phyloP scores from a whole-genome alignment of 1,284 basidiomycete species.

The Crucibulum cyathiforme region DNA sequence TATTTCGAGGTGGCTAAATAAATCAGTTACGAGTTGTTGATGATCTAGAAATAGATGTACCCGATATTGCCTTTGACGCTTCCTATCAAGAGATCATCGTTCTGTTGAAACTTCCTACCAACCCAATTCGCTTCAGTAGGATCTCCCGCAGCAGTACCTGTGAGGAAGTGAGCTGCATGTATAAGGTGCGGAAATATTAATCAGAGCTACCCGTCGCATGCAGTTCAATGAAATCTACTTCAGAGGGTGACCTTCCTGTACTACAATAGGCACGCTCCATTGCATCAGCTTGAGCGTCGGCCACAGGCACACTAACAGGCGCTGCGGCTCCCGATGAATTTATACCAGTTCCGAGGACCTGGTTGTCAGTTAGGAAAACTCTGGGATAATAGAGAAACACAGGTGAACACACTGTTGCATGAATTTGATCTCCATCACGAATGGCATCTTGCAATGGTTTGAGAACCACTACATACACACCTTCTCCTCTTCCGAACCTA shows the following conservation, averaged over 20 bases:
- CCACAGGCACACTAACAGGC: conserved; percentile 45
- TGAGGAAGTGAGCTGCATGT: not conserved
- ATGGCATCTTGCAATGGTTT: conserved; percentile 38
- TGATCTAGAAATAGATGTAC: conserved; percentile 19
- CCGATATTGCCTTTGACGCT: conserved; percentile 57
- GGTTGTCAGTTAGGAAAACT: not conserved
- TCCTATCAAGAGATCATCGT: conserved; percentile 41
- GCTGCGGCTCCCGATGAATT: conserved; percentile 43
- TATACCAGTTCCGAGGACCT: conserved; percentile 49
- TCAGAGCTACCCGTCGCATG: conserved; percentile 50
- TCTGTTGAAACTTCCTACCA: conserved; percentile 40
- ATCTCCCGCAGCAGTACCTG: conserved; percentile 54
- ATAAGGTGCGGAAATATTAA: not conserved
- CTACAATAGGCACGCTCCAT: conserved; percentile 34
- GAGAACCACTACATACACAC: conserved; percentile 34
- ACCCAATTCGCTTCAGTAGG: conserved; percentile 57
- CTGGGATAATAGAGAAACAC: not conserved
- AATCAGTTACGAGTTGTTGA: not conserved
- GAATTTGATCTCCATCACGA: conserved; percentile 37
- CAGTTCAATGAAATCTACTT: conserved; percentile 54
- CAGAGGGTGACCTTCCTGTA: conserved; percentile 29
- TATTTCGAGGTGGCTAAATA: conserved; percentile 46
- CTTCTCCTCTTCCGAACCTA: conserved; percentile 43
- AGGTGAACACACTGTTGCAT: conserved; percentile 32
- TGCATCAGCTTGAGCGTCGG: conserved; percentile 35